Evolutionary conservation across 2,329 filamentous ascomycete species (phyloP).

Genomic region (Cercospora nicotianae): DNA sequence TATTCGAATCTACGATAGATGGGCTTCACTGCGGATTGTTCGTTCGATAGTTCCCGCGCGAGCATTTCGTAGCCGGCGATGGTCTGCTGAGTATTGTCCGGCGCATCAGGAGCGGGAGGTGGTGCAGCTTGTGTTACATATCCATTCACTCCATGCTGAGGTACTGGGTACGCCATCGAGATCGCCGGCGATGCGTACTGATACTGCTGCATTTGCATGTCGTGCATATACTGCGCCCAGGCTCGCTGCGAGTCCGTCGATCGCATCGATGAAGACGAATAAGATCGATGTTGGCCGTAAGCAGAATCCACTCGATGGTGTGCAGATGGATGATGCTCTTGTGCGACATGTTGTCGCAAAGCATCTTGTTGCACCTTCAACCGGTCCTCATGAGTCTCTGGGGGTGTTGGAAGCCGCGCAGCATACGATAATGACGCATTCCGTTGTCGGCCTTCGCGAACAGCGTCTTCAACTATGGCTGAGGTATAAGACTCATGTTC

Average conservation of each 20-base stretch:
- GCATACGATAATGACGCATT: conserved; percentile 18
- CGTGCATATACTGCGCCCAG: conserved; percentile 30
- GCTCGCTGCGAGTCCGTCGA: conserved; percentile 26
- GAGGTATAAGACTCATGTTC: conserved; percentile 9
- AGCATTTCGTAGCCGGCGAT: conserved; percentile 62
- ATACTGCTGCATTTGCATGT: conserved; percentile 34
- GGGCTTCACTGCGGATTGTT: conserved; percentile 45
- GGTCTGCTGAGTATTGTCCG: conserved; percentile 34
- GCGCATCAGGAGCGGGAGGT: conserved; percentile 35
- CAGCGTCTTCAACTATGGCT: conserved; percentile 3
- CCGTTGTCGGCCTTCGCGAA: conserved; percentile 21
- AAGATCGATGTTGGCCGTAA: conserved; percentile 31
- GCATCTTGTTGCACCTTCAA: conserved; percentile 30
- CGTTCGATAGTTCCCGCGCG: conserved; percentile 54
- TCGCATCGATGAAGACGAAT: conserved; percentile 30
- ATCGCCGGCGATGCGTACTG: conserved; percentile 27
- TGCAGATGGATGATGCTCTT: conserved; percentile 24
- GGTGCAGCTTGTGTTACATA: conserved; percentile 22
- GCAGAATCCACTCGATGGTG: conserved; percentile 27
- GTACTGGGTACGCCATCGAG: conserved; percentile 15
- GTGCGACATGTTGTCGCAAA: conserved; percentile 30
- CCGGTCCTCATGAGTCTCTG: conserved; percentile 20
- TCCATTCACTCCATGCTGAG: conserved; percentile 18
- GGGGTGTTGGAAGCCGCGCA: conserved; percentile 21
- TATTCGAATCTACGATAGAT: conserved; percentile 82